Percentiles rank a stretch among this genome's conserved stretches.
Conservation (phyloP, 176 grass and related monocot species). For the Stipa capillata region DNA sequence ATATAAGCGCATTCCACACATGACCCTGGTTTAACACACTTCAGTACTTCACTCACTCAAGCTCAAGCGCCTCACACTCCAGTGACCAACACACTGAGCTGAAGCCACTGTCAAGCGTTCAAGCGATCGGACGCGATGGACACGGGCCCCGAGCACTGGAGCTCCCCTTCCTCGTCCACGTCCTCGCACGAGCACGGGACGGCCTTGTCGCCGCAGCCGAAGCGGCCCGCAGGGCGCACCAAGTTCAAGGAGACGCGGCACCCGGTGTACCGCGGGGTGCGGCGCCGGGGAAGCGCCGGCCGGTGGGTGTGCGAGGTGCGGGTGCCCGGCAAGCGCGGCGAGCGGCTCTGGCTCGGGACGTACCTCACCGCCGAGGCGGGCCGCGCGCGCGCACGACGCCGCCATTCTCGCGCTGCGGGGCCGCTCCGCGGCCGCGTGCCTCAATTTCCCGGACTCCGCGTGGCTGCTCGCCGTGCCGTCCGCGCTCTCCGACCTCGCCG, state of each 20-base stretch:
- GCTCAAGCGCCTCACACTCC: not conserved
- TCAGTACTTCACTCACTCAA: too few species aligned
- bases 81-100: not conserved
- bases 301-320: constrained; percentile 86
- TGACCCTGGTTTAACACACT: not conserved
- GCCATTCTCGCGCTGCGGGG: not conserved
- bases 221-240: constrained; percentile 63
- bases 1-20: not conserved
- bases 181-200: not conserved
- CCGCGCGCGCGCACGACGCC: constrained; percentile 2
- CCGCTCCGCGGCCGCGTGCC: too few species aligned
- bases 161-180: not conserved
- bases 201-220: constrained; percentile 30
- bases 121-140: constrained; percentile 6
- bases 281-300: constrained; percentile 27
- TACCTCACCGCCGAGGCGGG: constrained; percentile 45
- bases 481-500: too few species aligned
- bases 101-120: too few species aligned
- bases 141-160: not conserved
- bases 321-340: constrained; percentile 46
- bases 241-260: constrained; percentile 90
- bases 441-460: too few species aligned
- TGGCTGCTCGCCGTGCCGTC: too few species aligned
- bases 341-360: constrained; percentile 72
- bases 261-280: constrained; percentile 76